Percentiles rank a stretch among this genome's conserved stretches.
Conservation (phyloP, 1,284 basidiomycete species). For the Cryptococcus floricola region DNA sequence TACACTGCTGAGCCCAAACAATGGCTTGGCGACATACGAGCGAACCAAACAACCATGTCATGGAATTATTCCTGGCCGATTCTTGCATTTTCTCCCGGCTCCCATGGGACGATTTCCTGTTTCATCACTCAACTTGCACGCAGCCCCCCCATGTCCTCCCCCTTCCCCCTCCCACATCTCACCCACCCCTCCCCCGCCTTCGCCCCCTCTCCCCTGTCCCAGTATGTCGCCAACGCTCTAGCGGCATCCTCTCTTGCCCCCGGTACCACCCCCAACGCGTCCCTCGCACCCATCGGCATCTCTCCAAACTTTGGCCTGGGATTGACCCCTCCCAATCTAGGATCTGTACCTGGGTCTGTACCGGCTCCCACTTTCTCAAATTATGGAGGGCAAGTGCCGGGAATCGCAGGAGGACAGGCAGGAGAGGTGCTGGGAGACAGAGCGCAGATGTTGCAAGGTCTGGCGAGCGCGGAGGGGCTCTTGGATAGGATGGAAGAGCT, state of each 20-base stretch:
- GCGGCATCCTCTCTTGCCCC: neutral
- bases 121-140: neutral
- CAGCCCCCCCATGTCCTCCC: constrained; percentile 1
- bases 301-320: constrained; percentile 1
- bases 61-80: too few species aligned
- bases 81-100: too few species aligned
- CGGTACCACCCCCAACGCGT: neutral
- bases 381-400: neutral
- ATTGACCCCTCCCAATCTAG: neutral
- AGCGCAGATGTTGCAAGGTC: neutral
- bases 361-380: neutral
- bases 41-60: too few species aligned
- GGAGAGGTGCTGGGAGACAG: neutral
- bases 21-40: too few species aligned
- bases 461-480: constrained; percentile 3
- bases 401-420: neutral
- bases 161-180: constrained; percentile 6
- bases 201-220: constrained; percentile 15
- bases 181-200: constrained; percentile 7
- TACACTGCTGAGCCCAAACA: too few species aligned
- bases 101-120: neutral
- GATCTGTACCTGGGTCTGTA: neutral
- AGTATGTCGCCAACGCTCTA: constrained; percentile 5
- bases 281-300: neutral
- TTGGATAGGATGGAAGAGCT: constrained; percentile 6